These are phyloP conservation scores for Sugiyamaella neomexicana DNA, from an alignment of 1,139 yeast genomes.

Conservation along the genomic window DNA sequence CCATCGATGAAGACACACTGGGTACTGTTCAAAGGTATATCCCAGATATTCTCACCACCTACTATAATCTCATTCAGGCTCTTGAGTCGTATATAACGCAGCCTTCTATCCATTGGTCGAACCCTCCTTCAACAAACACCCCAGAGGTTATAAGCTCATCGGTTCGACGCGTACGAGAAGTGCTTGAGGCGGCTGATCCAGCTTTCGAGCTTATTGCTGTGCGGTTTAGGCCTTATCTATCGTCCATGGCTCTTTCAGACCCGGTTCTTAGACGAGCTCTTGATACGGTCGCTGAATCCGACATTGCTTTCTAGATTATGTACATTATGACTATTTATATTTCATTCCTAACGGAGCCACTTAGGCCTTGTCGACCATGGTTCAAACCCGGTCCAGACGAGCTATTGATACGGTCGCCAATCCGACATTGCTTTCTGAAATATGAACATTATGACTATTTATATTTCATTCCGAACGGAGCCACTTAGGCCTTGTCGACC, in stretches of 20 bases:
- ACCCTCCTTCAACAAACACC: conserved; percentile 24
- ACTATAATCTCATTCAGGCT: conserved; percentile 33
- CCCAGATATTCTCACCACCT: conserved; percentile 35
- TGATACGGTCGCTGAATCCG: conserved; percentile 7
- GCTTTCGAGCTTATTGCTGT: conserved; percentile 35
- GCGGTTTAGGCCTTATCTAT: conserved; percentile 34
- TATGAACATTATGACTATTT: neutral
- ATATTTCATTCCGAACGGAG: no score
- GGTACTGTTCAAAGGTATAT: conserved; percentile 46
- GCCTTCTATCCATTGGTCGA: conserved; percentile 43
- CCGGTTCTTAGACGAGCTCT: conserved; percentile 21
- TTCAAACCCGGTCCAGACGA: no score
- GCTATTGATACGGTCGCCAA: neutral
- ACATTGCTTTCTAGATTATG: conserved; percentile 9
- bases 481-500: no score
- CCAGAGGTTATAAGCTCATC: neutral
- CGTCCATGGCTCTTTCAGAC: conserved; percentile 28
- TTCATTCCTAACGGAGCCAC: no score
- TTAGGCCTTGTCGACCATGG: no score
- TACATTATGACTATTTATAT: neutral
- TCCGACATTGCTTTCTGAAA: conserved; percentile 9
- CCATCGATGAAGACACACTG: conserved; percentile 41
- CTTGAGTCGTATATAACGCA: conserved; percentile 31
- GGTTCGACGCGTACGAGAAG: conserved; percentile 19
- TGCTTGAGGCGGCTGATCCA: conserved; percentile 27